Base-by-base conservation (phyloP, 768 basidiomycete species). In the Phallus indusiatus region DNA sequence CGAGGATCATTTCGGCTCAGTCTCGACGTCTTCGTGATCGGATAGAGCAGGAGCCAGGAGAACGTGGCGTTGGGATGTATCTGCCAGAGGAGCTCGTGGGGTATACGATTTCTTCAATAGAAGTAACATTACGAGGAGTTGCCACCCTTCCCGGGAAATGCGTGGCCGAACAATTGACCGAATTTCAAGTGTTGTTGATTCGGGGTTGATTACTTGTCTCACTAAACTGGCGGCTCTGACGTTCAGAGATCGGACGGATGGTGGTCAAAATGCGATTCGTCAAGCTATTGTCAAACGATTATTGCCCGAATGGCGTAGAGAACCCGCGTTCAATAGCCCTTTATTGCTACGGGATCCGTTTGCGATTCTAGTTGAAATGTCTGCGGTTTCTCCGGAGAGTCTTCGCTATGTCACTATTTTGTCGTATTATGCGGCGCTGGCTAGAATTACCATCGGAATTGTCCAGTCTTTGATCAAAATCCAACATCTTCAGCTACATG, bases 71-170 rank as follows among this genome's bases (percentile, higher is more conserved):
- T 0, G 91, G 92, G 5, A 81, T 94, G 51, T 97, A 96, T 67
- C 76, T 99, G 1, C 93, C 96, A 0, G 90, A 95, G 64, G 93
- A 97, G 63, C 74, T 98, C 16, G 75, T 95, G 37, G 89, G 88
- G 2, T 97, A 95, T 70, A 94, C 94, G 3, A 78, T 98, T 37
- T 76, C 86, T 1, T 76, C 83, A 6, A 79, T 93, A 56, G 96
- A 98, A 71, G 80, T 89, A 16, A 79, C 88, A 0, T 82, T 86
- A 60, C 80, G 96, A 22, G 93, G 93, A 2, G 69, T 78, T 18
- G 78, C 78, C 11, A 64, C 72, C 0, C 58, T 63, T 9, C 70
- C 73, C 4, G 74, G 72, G 10, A 77, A 73, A 36, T 76, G 80
- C 62, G 74, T 90, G 59, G 86, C 84, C 1, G 91, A 95, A 64